Evolutionary conservation across 2,329 filamentous ascomycete genomes (phyloP).

Genomic region (Aspergillus proliferans): DNA sequence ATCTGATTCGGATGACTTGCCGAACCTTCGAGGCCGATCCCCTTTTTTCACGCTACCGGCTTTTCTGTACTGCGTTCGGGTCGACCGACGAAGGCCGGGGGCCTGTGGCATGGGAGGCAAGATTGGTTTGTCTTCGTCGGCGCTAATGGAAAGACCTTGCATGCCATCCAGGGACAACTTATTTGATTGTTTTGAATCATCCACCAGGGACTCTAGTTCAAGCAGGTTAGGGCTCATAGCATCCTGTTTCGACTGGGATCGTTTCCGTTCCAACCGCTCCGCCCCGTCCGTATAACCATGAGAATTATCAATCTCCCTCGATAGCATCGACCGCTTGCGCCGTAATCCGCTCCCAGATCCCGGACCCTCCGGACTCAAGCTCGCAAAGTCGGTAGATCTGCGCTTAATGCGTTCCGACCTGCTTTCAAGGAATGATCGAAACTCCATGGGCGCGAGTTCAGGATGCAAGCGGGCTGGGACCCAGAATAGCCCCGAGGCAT

Average conservation of each 20-base stretch:
- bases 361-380: slow-evolving; percentile 50
- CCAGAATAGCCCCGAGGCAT: slow-evolving; percentile 86
- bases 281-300: slow-evolving; percentile 75
- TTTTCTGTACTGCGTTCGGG: slow-evolving; percentile 82
- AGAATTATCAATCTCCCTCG: slow-evolving; percentile 76
- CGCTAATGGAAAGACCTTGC: slow-evolving; percentile 38
- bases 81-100: slow-evolving; percentile 78
- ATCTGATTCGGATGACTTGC: slow-evolving; percentile 58
- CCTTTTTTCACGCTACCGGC: slow-evolving; percentile 72
- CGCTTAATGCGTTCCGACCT: slow-evolving; percentile 84
- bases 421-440: slow-evolving; percentile 93
- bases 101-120: slow-evolving; percentile 68
- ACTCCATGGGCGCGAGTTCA: slow-evolving; percentile 89
- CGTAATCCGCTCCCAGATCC: slow-evolving; percentile 56
- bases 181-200: slow-evolving; percentile 65
- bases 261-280: slow-evolving; percentile 68
- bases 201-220: slow-evolving; percentile 73
- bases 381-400: slow-evolving; percentile 65
- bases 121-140: slow-evolving; percentile 73
- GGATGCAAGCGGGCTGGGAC: slow-evolving; percentile 91
- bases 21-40: slow-evolving; percentile 64
- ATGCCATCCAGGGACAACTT: slow-evolving; percentile 46
- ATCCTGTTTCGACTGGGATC: slow-evolving; percentile 53
- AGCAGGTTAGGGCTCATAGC: slow-evolving; percentile 59
- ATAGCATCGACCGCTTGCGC: slow-evolving; percentile 93